phyloP scores from a whole-genome alignment of 192 early-diverging fungal species.

The Rhizophagus sp. region DNA sequence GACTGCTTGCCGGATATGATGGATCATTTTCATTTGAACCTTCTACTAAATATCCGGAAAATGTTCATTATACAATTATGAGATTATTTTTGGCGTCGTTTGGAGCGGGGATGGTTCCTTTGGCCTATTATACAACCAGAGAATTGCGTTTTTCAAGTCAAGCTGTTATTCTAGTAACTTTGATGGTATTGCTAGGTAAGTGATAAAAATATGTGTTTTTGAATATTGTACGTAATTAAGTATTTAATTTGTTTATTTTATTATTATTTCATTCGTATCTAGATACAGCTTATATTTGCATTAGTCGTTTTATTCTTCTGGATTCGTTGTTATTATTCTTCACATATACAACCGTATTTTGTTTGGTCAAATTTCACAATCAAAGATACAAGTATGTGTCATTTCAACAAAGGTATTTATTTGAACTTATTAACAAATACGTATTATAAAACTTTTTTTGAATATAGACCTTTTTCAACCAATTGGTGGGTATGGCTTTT shows the following conservation, averaged over 20 bases:
- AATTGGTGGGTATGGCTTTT: slow-evolving; percentile 91
- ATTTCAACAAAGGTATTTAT: neutral
- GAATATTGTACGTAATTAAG: slow-evolving; percentile 42
- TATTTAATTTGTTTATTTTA: neutral
- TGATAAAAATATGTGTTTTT: slow-evolving; percentile 52
- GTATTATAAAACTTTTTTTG: neutral
- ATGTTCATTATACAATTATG: slow-evolving; percentile 87
- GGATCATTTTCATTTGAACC: slow-evolving; percentile 86
- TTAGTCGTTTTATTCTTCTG: slow-evolving; percentile 90
- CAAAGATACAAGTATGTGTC: slow-evolving; percentile 55
- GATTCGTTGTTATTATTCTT: slow-evolving; percentile 96
- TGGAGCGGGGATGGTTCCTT: slow-evolving; percentile 84
- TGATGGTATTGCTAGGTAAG: slow-evolving; percentile 78
- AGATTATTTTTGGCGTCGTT: slow-evolving; percentile 85
- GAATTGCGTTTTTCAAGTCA: slow-evolving; percentile 69
- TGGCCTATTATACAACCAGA: slow-evolving; percentile 86
- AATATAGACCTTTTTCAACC: slow-evolving; percentile 70
- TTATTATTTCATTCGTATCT: neutral
- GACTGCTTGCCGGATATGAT: slow-evolving; percentile 80
- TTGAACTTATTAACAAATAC: neutral
- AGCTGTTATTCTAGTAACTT: slow-evolving; percentile 72
- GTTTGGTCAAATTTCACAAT: slow-evolving; percentile 74
- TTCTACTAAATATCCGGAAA: slow-evolving; percentile 72
- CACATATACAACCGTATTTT: slow-evolving; percentile 69
- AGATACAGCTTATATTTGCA: slow-evolving; percentile 74